Base-by-base conservation (phyloP, 208 protist species). In the Wallacemonas sp. region DNA sequence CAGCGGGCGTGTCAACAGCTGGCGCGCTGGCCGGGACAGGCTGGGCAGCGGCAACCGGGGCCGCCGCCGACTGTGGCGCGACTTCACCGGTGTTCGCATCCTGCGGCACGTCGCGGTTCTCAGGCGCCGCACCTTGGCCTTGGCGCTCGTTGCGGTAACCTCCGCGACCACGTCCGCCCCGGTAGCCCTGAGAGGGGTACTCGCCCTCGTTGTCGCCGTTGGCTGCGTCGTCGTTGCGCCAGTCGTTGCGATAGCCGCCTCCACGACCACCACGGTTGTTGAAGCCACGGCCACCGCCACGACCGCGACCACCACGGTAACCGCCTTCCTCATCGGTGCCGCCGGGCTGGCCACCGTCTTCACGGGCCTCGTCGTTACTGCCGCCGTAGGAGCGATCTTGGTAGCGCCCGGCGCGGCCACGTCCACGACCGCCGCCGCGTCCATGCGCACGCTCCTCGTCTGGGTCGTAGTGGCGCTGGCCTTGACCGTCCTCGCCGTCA, bases 281-380 rank as follows among this genome's bases (percentile, higher is more conserved):
- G n/a, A n/a, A 58, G 26, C 65, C 62, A 62, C 75, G 54, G 11
- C 72, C 65, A 62, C 76, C 59, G 28, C 68, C 45, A 60, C 69
- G 62, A 26, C 71, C 66, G 34, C 73, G 51, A 8, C 70, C 38
- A 26, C 61, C 33, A 24, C 28, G 39, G 53, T 60, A 60, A 44
- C 64, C 55, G 39, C 67, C 68, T 17, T 70, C 63, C 27, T 72
- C 65, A 26, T 62, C 61, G 53, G 58, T 34, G 42, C 59, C 70
- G 26, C 54, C 65, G 11, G 65, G 36, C 44, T 70, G 49, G 15
- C 0, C 11, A 34, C 51, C 51, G 21, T 39, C 56, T 41, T 75
- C 74, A 38, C 53, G n/a, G n/a, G 36, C 33, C 8, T 27, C 33
- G 2, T 8, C 19, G 47, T 19, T 21, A 12, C 45, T 53, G 34